Evolutionary conservation across 768 basidiomycete genomes (phyloP), one percentile per base, ranked within the genome.

Genomic region (Boletus sp.): DNA sequence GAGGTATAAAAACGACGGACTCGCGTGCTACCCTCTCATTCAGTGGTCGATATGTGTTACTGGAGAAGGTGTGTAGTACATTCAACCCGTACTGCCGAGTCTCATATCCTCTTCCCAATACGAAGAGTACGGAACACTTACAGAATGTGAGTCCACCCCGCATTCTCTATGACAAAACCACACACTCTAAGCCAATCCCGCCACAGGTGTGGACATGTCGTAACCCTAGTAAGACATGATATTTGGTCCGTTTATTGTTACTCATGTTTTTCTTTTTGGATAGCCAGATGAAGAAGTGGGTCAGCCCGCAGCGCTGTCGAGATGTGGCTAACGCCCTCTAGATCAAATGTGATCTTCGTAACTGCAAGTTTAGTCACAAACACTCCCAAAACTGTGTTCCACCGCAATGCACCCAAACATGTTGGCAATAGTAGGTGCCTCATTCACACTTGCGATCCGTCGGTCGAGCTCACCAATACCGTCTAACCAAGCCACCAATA

Each of bases 381-480:
- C 85, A 87, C 65, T 74, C 84, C 35, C 63, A 47, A 39, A 64
- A 70, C 35, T 87, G 85, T 65, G 51, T 61, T 44, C 76, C 79
- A 4, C 81, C 82, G 34, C 59, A 68, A 41, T 87, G 85, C 64
- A 75, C 70, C 57, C 67, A 77, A 56, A 77, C 75, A 53, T 87
- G 85, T 67, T 86, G 85, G 83, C 85, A 87, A 69, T 86, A 87
- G 85, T 87, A 69, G 61, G 85, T 74, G 10, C 4, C 30, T 39
- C 15, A 21, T 29, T 46, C 6, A 9, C 30, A 1, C 35, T 47
- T 21, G 32, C 41, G 32, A n/a, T 33, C 38, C 19, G 38, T 35
- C 14, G 11, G 38, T 35, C 14, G 11, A 40, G 42, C 55, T 73
- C 44, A 66, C 44, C 34, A 8, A 38, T 19, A 39, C 43, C 29